phyloP scores from a whole-genome alignment of 306 rosid genomes.

The Nissolia schottii region DNA sequence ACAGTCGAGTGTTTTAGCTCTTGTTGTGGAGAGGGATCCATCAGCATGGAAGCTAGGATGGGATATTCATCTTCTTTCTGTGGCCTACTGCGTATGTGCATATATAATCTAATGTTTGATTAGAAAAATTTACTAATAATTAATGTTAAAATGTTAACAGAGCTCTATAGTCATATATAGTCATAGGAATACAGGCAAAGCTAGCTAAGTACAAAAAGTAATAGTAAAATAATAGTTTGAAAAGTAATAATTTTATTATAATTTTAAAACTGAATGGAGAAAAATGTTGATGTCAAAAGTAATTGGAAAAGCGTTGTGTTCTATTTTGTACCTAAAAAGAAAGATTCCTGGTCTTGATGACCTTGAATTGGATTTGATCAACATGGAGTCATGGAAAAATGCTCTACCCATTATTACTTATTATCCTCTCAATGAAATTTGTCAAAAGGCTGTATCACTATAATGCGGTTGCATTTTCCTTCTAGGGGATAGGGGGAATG shows the following conservation, averaged over 20 bases:
- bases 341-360: no score
- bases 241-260: neutral
- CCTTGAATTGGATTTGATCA: neutral
- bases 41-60: slow-evolving; percentile 90
- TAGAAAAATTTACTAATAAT: neutral
- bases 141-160: neutral
- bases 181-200: neutral
- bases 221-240: neutral
- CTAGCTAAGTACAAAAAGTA: neutral
- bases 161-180: no score
- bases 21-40: slow-evolving; percentile 55
- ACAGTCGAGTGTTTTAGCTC: slow-evolving; percentile 56
- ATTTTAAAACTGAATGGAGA: neutral
- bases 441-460: no score
- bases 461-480: slow-evolving; percentile 27
- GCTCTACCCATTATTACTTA: no score
- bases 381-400: neutral
- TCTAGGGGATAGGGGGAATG: neutral
- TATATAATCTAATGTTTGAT: neutral
- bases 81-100: slow-evolving; percentile 73
- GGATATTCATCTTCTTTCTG: slow-evolving; percentile 80
- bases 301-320: neutral
- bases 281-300: neutral
- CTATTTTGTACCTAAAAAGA: neutral
- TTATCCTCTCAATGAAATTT: no score